These are phyloP conservation scores for Starmerella potacharoeniae DNA, from an alignment of 805 yeast species.

Conservation along the genomic window DNA sequence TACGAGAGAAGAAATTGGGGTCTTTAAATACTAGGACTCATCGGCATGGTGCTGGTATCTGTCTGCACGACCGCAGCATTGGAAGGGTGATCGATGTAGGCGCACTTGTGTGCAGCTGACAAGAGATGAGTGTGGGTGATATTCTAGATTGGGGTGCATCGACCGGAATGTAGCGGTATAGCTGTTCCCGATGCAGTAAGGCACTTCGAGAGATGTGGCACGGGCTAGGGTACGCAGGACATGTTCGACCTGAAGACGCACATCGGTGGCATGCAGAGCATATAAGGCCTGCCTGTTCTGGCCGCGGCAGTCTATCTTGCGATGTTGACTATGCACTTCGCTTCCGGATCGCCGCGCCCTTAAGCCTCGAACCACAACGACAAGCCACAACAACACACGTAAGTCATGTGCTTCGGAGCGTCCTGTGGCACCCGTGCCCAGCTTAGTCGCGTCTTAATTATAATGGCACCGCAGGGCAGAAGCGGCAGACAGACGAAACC, in stretches of 20 bases:
- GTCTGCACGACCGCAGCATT: background rate
- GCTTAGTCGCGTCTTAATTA: background rate
- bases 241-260: background rate
- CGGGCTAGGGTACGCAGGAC: slow-evolving; percentile 1
- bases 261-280: background rate
- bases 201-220: background rate
- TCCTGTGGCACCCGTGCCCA: background rate
- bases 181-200: background rate
- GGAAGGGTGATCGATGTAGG: background rate
- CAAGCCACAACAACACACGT: too few species aligned
- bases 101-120: background rate
- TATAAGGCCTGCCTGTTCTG: background rate
- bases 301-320: background rate
- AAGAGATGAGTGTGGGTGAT: background rate
- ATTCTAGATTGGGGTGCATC: background rate
- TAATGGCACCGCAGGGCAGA: background rate
- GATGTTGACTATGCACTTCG: too few species aligned
- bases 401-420: too few species aligned
- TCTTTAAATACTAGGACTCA: background rate
- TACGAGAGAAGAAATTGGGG: background rate
- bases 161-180: background rate
- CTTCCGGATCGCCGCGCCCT: too few species aligned
- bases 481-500: slow-evolving; percentile 23
- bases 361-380: too few species aligned
- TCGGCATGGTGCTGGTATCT: too few species aligned